A percentile compares a stretch with the other conserved stretches of the same genome.
These are phyloP conservation scores for Chaetothyriales sp. DNA, from an alignment of 2,329 filamentous ascomycete species.

Conservation along the genomic window DNA sequence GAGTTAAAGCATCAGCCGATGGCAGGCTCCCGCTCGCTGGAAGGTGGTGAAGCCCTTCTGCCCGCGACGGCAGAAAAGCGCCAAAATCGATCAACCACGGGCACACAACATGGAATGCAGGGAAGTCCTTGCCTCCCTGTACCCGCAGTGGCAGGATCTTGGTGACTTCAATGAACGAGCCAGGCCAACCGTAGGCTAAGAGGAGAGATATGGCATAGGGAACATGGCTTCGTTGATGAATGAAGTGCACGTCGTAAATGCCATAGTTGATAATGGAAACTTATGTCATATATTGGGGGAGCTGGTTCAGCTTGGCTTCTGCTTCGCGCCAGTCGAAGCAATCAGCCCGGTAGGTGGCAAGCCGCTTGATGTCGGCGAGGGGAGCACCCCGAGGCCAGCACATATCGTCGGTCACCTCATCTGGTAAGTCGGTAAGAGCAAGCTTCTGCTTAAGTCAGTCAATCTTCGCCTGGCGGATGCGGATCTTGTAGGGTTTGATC, in stretches of 20 bases:
- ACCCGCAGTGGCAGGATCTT: slow-evolving; percentile 45
- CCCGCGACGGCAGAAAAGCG: slow-evolving; percentile 34
- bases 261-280: slow-evolving; percentile 43
- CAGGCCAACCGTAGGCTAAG: slow-evolving; percentile 57
- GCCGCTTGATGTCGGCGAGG: slow-evolving; percentile 44
- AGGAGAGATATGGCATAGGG: slow-evolving; percentile 48
- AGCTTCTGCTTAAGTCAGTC: slow-evolving; percentile 43
- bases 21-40: slow-evolving; percentile 50
- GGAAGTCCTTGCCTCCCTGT: slow-evolving; percentile 23
- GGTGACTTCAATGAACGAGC: slow-evolving; percentile 53
- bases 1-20: slow-evolving; percentile 55
- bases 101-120: slow-evolving; percentile 40
- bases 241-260: slow-evolving; percentile 48
- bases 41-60: slow-evolving; percentile 40
- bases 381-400: slow-evolving; percentile 47
- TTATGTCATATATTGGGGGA: slow-evolving; percentile 43
- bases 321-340: slow-evolving; percentile 47
- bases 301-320: slow-evolving; percentile 44
- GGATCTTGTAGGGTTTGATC: slow-evolving; percentile 33
- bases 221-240: slow-evolving; percentile 43
- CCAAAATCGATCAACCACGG: slow-evolving; percentile 43
- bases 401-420: slow-evolving; percentile 34
- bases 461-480: slow-evolving; percentile 38
- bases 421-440: slow-evolving; percentile 38
- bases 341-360: slow-evolving; percentile 45